Conservation (phyloP, 2,329 filamentous ascomycete genomes). For the Fusarium euwallaceae region DNA sequence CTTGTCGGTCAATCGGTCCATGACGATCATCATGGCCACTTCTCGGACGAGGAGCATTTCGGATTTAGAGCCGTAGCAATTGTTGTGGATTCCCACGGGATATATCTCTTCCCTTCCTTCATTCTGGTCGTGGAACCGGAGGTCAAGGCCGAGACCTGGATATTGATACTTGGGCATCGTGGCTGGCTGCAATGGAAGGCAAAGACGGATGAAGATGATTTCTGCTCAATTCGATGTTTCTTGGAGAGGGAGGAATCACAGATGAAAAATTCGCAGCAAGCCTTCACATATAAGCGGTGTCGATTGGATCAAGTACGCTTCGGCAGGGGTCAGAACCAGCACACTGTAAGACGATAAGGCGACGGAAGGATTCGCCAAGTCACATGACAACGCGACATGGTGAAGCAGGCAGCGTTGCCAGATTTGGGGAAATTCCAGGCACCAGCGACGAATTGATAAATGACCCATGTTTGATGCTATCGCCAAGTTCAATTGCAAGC, state of each 20-base stretch:
- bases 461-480: neutral
- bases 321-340: neutral
- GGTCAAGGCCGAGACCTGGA: constrained; percentile 18
- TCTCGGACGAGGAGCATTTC: constrained; percentile 33
- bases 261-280: neutral
- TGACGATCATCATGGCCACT: constrained; percentile 45
- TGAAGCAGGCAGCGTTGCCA: neutral
- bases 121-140: neutral
- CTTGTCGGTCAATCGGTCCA: constrained; percentile 47
- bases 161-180: constrained; percentile 8
- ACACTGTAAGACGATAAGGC: neutral
- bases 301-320: neutral
- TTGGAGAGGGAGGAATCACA: neutral
- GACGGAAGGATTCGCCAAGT: neutral
- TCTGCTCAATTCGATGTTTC: neutral
- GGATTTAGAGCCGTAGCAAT: neutral
- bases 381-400: neutral
- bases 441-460: neutral
- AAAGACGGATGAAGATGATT: neutral
- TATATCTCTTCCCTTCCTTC: neutral
- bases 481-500: neutral
- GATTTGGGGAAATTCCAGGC: neutral
- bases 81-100: neutral
- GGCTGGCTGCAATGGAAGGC: neutral
- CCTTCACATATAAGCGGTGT: neutral